A percentile compares a stretch with the other conserved stretches of the same genome.
These are phyloP conservation scores for Osmozyma mogii DNA, from an alignment of 805 yeast genomes.

Conservation along the genomic window DNA sequence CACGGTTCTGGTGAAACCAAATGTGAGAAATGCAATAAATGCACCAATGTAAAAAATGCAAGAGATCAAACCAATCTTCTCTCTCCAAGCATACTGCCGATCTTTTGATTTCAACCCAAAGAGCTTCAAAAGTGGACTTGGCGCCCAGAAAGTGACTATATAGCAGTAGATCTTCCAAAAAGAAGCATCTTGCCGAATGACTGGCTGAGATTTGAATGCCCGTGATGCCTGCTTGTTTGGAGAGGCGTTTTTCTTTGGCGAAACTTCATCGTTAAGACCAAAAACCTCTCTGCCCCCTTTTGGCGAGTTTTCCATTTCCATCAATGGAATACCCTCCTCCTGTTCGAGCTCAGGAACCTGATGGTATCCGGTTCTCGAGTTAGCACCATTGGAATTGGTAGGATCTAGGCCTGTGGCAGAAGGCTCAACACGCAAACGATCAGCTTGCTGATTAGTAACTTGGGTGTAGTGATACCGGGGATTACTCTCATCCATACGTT, in stretches of 20 bases:
- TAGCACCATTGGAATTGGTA: constrained; percentile 19
- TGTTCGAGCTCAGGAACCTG: neutral
- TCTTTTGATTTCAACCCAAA: constrained; percentile 75
- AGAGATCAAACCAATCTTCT: constrained; percentile 78
- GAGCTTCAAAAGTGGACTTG: constrained; percentile 58
- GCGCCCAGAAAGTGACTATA: constrained; percentile 85
- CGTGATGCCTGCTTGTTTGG: constrained; percentile 22
- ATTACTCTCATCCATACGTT: constrained; percentile 53
- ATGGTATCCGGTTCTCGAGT: constrained; percentile 12
- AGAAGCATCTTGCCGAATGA: constrained; percentile 47
- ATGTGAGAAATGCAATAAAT: constrained; percentile 76
- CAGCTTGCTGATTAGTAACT: constrained; percentile 57
- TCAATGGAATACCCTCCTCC: constrained; percentile 37
- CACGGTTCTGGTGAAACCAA: constrained; percentile 83
- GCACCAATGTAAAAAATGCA: constrained; percentile 69
- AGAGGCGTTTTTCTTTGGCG: constrained; percentile 13
- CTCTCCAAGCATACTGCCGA: constrained; percentile 95
- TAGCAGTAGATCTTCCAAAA: constrained; percentile 83
- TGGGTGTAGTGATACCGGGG: constrained; percentile 76
- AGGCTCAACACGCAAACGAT: constrained; percentile 57
- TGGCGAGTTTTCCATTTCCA: constrained; percentile 24
- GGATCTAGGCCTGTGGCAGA: constrained; percentile 69
- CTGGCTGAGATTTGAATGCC: constrained; percentile 39
- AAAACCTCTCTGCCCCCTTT: constrained; percentile 42
- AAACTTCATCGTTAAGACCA: constrained; percentile 57